Evolutionary conservation across 2,329 filamentous ascomycete genomes (phyloP).

Genomic region (Cercospora sp.): DNA sequence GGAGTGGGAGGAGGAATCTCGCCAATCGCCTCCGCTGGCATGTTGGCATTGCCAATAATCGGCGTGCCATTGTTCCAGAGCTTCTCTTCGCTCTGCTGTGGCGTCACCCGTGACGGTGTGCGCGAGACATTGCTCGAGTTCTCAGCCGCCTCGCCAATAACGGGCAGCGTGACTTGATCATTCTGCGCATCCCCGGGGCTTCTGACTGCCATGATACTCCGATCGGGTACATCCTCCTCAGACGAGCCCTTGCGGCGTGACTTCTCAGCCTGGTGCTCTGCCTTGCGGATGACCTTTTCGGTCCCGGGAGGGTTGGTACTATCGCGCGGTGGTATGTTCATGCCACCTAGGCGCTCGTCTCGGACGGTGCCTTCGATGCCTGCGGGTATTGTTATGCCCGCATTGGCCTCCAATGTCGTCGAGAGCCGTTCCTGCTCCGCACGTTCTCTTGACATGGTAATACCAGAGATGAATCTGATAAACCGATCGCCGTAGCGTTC

Average conservation of each 20-base stretch:
- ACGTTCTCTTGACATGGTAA: slow-evolving; percentile 88
- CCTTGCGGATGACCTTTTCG: slow-evolving; percentile 57
- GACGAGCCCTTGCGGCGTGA: slow-evolving; percentile 51
- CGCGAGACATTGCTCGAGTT: slow-evolving; percentile 57
- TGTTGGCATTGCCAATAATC: slow-evolving; percentile 32
- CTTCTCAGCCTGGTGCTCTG: slow-evolving; percentile 64
- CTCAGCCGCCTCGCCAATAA: slow-evolving; percentile 89
- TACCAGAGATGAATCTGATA: slow-evolving; percentile 83
- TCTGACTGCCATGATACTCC: slow-evolving; percentile 59
- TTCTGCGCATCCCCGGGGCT: slow-evolving; percentile 60
- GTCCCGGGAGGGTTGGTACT: slow-evolving; percentile 43
- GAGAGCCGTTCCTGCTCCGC: slow-evolving; percentile 56
- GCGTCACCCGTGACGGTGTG: slow-evolving; percentile 31
- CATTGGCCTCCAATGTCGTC: slow-evolving; percentile 30
- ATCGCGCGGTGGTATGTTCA: slow-evolving; percentile 39
- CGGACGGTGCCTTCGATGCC: slow-evolving; percentile 35
- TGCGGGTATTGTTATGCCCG: slow-evolving; percentile 25
- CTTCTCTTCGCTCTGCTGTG: slow-evolving; percentile 31
- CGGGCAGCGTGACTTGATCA: slow-evolving; percentile 66
- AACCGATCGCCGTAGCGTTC: slow-evolving; percentile 92
- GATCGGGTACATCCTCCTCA: slow-evolving; percentile 62
- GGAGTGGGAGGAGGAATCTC: slow-evolving; percentile 39
- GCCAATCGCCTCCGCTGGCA: slow-evolving; percentile 32
- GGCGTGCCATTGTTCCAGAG: slow-evolving; percentile 15
- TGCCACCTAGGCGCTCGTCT: slow-evolving; percentile 43